A percentile compares a stretch with the other conserved stretches of the same genome.
Evolutionary conservation across 805 yeast species (phyloP).

Genomic region (Saccharomycopsis lassenensis): DNA sequence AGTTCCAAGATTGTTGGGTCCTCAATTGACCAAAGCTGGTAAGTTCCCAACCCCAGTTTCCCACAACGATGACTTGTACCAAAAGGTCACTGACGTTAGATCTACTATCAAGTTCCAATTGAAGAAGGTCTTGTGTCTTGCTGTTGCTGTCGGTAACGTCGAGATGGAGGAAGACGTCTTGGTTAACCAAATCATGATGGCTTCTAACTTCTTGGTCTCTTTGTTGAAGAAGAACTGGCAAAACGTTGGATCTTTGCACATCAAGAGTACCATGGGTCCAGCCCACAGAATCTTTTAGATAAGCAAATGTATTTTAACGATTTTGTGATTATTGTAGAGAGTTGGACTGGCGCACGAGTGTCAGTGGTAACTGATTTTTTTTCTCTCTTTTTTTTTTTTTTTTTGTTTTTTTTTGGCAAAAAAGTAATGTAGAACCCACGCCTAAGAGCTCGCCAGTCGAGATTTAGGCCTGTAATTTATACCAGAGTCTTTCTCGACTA

Average conservation of each 20-base stretch:
- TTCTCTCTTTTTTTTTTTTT: too few species aligned
- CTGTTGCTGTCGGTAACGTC: constrained; percentile 99
- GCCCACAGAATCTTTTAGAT: constrained; percentile 98
- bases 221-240: constrained; percentile 99
- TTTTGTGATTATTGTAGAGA: too few species aligned
- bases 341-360: too few species aligned
- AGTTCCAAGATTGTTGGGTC: constrained; percentile 99
- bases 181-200: constrained; percentile 96
- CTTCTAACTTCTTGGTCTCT: constrained; percentile 97
- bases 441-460: too few species aligned
- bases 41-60: constrained; percentile 99
- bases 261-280: constrained; percentile 99
- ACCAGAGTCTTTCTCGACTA: too few species aligned
- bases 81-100: constrained; percentile 93
- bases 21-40: constrained; percentile 99
- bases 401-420: too few species aligned
- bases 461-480: too few species aligned
- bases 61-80: constrained; percentile 95
- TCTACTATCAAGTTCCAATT: constrained; percentile 99
- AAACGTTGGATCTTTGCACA: constrained; percentile 98
- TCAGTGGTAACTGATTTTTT: too few species aligned
- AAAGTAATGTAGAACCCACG: too few species aligned
- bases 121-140: constrained; percentile 99
- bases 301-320: too few species aligned
- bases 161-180: constrained; percentile 97